Evolutionary conservation across 148 eudicot species (phyloP), one percentile per base, ranked within the genome.

Genomic region (Agrostemma githago): DNA sequence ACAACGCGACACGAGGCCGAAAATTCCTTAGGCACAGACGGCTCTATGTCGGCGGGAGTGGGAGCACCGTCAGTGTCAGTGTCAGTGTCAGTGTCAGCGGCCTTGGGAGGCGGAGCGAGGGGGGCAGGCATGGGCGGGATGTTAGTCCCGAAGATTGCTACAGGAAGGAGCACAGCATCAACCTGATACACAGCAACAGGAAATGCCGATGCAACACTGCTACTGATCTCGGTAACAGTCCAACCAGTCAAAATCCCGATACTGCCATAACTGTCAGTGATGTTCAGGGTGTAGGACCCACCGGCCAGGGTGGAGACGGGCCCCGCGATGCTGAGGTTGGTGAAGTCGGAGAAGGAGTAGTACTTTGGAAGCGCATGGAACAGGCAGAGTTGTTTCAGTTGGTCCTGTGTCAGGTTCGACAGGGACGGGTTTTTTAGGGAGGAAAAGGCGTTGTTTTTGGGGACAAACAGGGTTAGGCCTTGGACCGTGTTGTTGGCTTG

Each of bases 381-480:
- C 46, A 91, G 96, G 82, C 88, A 87, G 61, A 94, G 62, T 8
- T 86, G 79, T 71, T 87, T 89, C 79, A 94, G 86, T 72, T 94
- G 92, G 73, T 85, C 91, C 11, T 80, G 63, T 8, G 98, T 94
- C 57, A 94, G 97, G 71, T 94, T 94, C 10, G 88, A 16, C 16
- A 94, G 85, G 0, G 90, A 85, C 26, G 95, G 89, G 8, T 79
- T 85, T 61, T 85, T 91, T 5, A 84, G 84, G 26, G 92, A 77
- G 0, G 90, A 37, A 62, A 94, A 94, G 42, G 97, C 88, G 2
- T 38, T 11, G 46, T 94, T 88, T 64, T 79, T 90, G 0, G 98
- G 98, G n/a, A 83, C 96, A 62, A 94, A 94, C 6, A 94, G 67
- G 78, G 97, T 94, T 10, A 94, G 65, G 6, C 98, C 98, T 85